These are phyloP conservation scores for Garcia nutans DNA, from an alignment of 345 rosid genomes.

Conservation along the genomic window DNA sequence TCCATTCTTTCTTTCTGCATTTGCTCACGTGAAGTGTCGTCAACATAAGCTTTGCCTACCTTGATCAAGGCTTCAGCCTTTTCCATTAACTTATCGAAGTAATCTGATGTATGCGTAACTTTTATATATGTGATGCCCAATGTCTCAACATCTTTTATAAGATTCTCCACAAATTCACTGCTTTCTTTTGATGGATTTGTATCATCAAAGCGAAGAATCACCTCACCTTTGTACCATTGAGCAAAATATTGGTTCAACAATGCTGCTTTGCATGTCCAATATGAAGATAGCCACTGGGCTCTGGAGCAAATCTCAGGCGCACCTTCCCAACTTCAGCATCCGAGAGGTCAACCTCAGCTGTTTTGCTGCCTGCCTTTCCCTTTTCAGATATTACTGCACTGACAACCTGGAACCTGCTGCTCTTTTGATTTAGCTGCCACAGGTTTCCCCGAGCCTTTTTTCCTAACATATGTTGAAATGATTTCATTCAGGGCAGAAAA, in stretches of 20 bases:
- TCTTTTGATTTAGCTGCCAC: slow-evolving; percentile 48
- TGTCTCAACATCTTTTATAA: slow-evolving; percentile 75
- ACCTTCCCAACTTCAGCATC: slow-evolving; percentile 82
- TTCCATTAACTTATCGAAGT: slow-evolving; percentile 69
- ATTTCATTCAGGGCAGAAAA: slow-evolving; percentile 56
- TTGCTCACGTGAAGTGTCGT: slow-evolving; percentile 80
- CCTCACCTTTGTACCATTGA: slow-evolving; percentile 73
- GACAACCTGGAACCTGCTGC: slow-evolving; percentile 36
- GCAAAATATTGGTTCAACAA: slow-evolving; percentile 85
- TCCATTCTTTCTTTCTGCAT: slow-evolving; percentile 95
- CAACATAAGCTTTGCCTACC: slow-evolving; percentile 95
- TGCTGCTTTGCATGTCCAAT: slow-evolving; percentile 94
- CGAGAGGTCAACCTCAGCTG: slow-evolving; percentile 72
- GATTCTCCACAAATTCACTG: slow-evolving; percentile 90
- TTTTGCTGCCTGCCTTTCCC: slow-evolving; percentile 45
- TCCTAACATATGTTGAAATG: slow-evolving; percentile 46
- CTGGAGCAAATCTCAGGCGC: slow-evolving; percentile 85
- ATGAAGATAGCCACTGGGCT: slow-evolving; percentile 96
- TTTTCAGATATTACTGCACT: slow-evolving; percentile 49
- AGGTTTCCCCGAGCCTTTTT: slow-evolving; percentile 61
- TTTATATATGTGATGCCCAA: slow-evolving; percentile 70
- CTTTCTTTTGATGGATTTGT: slow-evolving; percentile 97
- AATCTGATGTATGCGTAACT: slow-evolving; percentile 87
- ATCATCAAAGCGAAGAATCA: slow-evolving; percentile 90
- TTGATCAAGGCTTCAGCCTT: slow-evolving; percentile 81